Conservation (phyloP, 1,284 basidiomycete genomes). For the Ceratorhiza oryzae-sativae region DNA sequence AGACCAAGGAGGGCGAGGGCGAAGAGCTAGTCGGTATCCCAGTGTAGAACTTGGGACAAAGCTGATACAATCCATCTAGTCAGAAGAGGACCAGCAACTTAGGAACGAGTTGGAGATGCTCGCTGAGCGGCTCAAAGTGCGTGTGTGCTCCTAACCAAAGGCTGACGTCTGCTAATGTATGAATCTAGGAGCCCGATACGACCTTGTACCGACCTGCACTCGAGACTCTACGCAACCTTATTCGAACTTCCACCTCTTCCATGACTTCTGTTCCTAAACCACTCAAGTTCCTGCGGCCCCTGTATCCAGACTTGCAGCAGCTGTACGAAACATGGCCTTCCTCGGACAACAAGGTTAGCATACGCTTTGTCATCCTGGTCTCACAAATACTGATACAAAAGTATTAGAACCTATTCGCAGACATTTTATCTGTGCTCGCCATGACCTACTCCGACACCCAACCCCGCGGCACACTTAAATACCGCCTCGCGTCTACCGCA, state of each 20-base stretch:
- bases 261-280: slow-evolving; percentile 99
- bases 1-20: slow-evolving; percentile 64
- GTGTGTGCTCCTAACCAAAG: slow-evolving; percentile 38
- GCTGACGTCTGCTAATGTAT: slow-evolving; percentile 40
- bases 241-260: slow-evolving; percentile 95
- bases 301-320: slow-evolving; percentile 87
- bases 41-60: slow-evolving; percentile 14
- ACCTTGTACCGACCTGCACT: slow-evolving; percentile 88
- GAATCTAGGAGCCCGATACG: slow-evolving; percentile 81
- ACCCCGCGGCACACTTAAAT: slow-evolving; percentile 92
- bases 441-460: slow-evolving; percentile 99
- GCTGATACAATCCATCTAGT: slow-evolving; percentile 57
- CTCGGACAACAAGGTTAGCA: slow-evolving; percentile 78
- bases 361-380: not conserved
- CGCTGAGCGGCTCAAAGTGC: slow-evolving; percentile 89
- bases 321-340: slow-evolving; percentile 82
- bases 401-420: slow-evolving; percentile 88
- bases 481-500: slow-evolving; percentile 83
- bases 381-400: slow-evolving; percentile 9
- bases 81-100: slow-evolving; percentile 94
- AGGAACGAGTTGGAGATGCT: slow-evolving; percentile 98
- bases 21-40: slow-evolving; percentile 77
- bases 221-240: slow-evolving; percentile 92
- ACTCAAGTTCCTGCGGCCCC: slow-evolving; percentile 96
- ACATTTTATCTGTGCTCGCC: slow-evolving; percentile 98